phyloP scores from a whole-genome alignment of 2,329 filamentous ascomycete species.

The Ceratocystis albifundus region DNA sequence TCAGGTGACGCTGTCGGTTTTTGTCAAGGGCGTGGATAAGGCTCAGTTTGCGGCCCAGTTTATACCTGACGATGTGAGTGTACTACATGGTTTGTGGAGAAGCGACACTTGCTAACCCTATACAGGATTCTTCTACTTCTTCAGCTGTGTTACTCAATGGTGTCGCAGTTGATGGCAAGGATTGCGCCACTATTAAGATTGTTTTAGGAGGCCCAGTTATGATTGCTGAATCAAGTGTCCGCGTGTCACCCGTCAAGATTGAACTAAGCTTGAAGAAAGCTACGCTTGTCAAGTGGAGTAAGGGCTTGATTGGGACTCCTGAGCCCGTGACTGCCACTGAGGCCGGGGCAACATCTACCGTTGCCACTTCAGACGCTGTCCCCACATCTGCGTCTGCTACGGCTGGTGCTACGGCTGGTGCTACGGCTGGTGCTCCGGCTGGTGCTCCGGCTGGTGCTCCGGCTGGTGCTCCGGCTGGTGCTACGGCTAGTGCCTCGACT shows the following conservation, averaged over 20 bases:
- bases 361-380: conserved; percentile 9
- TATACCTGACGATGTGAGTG: conserved; percentile 23
- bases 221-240: conserved; percentile 43
- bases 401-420: too few relatives aligned
- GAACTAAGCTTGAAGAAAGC: conserved; percentile 64
- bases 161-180: conserved; percentile 16
- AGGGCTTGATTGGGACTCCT: not conserved
- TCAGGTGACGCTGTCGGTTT: conserved; percentile 33
- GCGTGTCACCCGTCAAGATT: conserved; percentile 65
- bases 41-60: conserved; percentile 32
- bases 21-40: conserved; percentile 35
- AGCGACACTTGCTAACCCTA: not conserved
- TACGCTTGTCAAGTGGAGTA: conserved; percentile 55
- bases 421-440: too few relatives aligned
- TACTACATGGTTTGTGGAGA: conserved; percentile 15
- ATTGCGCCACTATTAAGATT: conserved; percentile 15
- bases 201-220: conserved; percentile 7
- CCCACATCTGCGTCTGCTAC: conserved; percentile 17
- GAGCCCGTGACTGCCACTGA: conserved; percentile 6
- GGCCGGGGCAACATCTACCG: conserved; percentile 28
- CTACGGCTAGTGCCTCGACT: too few relatives aligned
- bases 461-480: too few relatives aligned
- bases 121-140: conserved; percentile 4
- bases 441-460: too few relatives aligned
- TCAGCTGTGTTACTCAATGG: conserved; percentile 12